Evolutionary conservation across 495 filamentous ascomycete species (phyloP).

Genomic region (Penicillium cinerascens): DNA sequence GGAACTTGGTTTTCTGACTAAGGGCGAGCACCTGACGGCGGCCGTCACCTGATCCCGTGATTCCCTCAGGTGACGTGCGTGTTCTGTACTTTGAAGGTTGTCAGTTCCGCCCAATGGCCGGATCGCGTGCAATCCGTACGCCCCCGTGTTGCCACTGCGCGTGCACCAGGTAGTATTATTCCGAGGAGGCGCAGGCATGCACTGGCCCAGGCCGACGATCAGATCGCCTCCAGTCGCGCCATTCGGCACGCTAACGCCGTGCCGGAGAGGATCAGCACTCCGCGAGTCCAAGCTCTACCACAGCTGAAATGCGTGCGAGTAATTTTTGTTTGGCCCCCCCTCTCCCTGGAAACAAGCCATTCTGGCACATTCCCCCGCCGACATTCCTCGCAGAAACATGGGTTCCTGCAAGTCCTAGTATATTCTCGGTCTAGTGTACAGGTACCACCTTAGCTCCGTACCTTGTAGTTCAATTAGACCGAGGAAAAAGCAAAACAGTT

Average conservation of each 20-base stretch:
- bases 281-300: slow-evolving; percentile 5
- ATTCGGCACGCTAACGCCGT: slow-evolving; percentile 17
- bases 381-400: slow-evolving; percentile 15
- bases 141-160: neutral
- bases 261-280: slow-evolving; percentile 25
- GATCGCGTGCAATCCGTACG: too few species aligned
- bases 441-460: neutral
- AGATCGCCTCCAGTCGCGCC: slow-evolving; percentile 24
- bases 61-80: neutral
- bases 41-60: slow-evolving; percentile 16
- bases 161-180: neutral
- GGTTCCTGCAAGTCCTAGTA: slow-evolving; percentile 5
- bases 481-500: neutral
- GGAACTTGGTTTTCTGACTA: slow-evolving; percentile 8
- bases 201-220: slow-evolving; percentile 11
- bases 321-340: neutral
- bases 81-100: too few species aligned
- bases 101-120: too few species aligned
- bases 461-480: neutral
- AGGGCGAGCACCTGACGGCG: slow-evolving; percentile 13
- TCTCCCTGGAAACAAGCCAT: slow-evolving; percentile 5
- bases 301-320: neutral
- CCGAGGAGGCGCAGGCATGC: neutral
- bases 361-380: slow-evolving; percentile 22
- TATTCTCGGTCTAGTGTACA: neutral